Conservation (phyloP, 768 basidiomycete genomes). For the Lactarius psammicola region DNA sequence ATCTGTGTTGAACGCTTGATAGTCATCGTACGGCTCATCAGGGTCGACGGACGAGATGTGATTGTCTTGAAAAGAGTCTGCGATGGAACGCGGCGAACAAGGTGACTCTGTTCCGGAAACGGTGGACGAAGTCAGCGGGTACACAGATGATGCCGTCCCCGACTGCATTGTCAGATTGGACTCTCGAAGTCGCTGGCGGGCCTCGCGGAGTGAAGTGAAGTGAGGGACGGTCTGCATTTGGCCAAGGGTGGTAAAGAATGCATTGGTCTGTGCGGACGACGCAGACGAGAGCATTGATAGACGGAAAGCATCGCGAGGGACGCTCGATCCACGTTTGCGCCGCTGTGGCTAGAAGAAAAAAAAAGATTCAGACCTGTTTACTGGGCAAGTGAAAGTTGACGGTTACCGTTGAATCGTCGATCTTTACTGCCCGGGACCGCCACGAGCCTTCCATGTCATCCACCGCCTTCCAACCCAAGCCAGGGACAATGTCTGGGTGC, state of each 20-base stretch:
- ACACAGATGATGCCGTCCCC: conserved; percentile 70
- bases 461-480: conserved; percentile 18
- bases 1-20: conserved; percentile 48
- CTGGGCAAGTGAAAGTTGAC: background rate
- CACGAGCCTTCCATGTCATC: conserved; percentile 27
- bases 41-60: conserved; percentile 36
- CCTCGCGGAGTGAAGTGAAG: conserved; percentile 29
- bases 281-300: conserved; percentile 26
- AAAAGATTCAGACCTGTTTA: conserved; percentile 4
- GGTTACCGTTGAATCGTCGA: conserved; percentile 26
- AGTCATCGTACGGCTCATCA: conserved; percentile 31
- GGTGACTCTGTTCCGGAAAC: conserved; percentile 62
- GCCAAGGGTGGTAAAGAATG: conserved; percentile 28
- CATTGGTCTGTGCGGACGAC: conserved; percentile 26
- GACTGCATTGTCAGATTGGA: conserved; percentile 63
- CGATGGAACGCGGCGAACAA: conserved; percentile 58
- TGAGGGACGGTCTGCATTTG: conserved; percentile 30
- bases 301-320: conserved; percentile 30
- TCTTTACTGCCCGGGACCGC: conserved; percentile 24
- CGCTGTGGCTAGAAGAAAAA: conserved; percentile 11
- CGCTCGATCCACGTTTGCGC: conserved; percentile 30
- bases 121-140: conserved; percentile 70
- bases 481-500: conserved; percentile 18
- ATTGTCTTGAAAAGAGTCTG: conserved; percentile 44
- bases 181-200: conserved; percentile 38